Base-by-base conservation (phyloP, 1,139 yeast species). In the Suhomyces anneliseae region DNA sequence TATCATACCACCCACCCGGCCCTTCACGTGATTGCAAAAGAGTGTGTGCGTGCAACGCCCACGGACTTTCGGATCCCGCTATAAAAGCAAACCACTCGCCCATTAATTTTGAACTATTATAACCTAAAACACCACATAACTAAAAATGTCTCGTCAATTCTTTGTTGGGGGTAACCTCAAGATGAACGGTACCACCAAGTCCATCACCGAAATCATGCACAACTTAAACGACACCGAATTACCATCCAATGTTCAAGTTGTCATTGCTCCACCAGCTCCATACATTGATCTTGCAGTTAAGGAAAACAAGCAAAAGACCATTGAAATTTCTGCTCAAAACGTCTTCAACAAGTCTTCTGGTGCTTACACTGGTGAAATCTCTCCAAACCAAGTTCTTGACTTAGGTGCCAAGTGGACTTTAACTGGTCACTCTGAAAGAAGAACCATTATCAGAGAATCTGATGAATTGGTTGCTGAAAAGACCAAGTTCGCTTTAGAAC, bases 81-180 rank as follows among this genome's bases (percentile, higher is more conserved):
- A 39, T 42, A 42, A 42, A 42, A 43, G 45, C 34, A 27, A 27
- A n/a, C 32, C 32, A 29, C 40, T 43, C 46, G 45, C 40, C 48
- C 45, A 36, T 43, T 39, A 9, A 9, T 34, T 36, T 26, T 7
- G 19, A 39, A 14, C 12, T 37, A 19, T 27, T 33, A 39, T 2
- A 39, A 9, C 39, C 34, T 34, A 24, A 26, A 11, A 8, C 7
- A 12, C 35, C 15, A 14, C 36, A 24, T 10, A 6, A 8, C 12
- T 19, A 38, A 62, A 37, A 46, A 64, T 74, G 96, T 83, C 95
- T 70, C 90, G 99, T 80, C 87, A 85, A 76, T 92, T 92, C 80
- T 90, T 93, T 70, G 92, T 87, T 65, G 99, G 98, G 63, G 99
- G 98, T 67, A 93, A 93, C 90, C 92, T 93, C 82, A 93, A 93